These are phyloP conservation scores for Phialophora tarda DNA, from an alignment of 2,329 filamentous ascomycete genomes.

Conservation along the genomic window DNA sequence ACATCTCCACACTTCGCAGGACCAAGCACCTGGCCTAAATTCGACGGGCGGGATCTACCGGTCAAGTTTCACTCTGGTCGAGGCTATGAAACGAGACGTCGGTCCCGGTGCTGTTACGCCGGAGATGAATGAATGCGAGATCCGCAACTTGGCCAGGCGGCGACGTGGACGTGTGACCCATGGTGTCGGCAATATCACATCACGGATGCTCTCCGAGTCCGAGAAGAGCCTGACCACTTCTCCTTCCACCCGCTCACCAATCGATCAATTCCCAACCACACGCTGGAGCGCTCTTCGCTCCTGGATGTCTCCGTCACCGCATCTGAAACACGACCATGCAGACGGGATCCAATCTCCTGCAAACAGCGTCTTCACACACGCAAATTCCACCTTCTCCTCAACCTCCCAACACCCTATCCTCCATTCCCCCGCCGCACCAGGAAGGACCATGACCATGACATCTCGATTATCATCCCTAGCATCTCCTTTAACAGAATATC, in stretches of 20 bases:
- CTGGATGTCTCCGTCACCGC: slow-evolving; percentile 5
- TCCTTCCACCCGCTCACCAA: slow-evolving; percentile 4
- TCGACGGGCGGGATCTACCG: slow-evolving; percentile 43
- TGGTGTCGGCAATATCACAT: slow-evolving; percentile 10
- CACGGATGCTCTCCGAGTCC: neutral
- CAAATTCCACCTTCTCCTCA: slow-evolving; percentile 17
- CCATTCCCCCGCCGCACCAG: slow-evolving; percentile 11
- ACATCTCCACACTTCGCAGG: slow-evolving; percentile 37
- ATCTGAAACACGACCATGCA: neutral
- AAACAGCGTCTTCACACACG: slow-evolving; percentile 20
- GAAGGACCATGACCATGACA: slow-evolving; percentile 21
- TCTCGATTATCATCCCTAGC: slow-evolving; percentile 15
- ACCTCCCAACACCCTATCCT: slow-evolving; percentile 26
- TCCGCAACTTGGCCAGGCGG: slow-evolving; percentile 24
- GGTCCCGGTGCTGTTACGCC: slow-evolving; percentile 27
- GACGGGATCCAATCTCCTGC: slow-evolving; percentile 2
- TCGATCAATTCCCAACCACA: neutral
- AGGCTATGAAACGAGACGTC: slow-evolving; percentile 31
- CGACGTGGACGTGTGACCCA: slow-evolving; percentile 8
- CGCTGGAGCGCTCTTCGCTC: slow-evolving; percentile 16
- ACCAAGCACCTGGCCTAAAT: neutral
- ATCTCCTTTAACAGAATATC: slow-evolving; percentile 13
- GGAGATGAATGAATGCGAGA: slow-evolving; percentile 25
- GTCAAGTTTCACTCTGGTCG: slow-evolving; percentile 31
- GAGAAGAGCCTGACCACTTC: slow-evolving; percentile 1